Conservation (phyloP, 371 early-diverging fungal genomes). For the Smittium culicis region DNA sequence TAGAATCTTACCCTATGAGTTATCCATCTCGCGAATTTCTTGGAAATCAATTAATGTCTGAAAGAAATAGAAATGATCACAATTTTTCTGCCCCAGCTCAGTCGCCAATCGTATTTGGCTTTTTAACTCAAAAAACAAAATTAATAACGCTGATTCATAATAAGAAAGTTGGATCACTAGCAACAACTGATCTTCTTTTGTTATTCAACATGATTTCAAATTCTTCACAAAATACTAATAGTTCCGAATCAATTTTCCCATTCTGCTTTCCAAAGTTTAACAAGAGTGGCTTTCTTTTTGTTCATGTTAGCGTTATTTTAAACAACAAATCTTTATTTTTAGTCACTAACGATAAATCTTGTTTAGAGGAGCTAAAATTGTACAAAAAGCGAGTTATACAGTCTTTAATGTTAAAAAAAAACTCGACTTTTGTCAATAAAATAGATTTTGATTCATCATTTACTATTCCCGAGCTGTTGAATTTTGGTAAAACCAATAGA, state of each 20-base stretch:
- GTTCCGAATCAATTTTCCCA: conserved; percentile 77
- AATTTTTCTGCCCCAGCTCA: neutral
- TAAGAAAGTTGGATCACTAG: conserved; percentile 61
- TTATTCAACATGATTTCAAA: conserved; percentile 69
- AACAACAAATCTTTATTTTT: conserved; percentile 54
- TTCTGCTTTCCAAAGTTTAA: conserved; percentile 90
- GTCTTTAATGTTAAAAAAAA: neutral
- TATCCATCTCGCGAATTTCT: conserved; percentile 48
- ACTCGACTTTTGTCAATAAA: neutral
- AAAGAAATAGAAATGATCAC: conserved; percentile 34
- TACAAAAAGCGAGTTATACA: conserved; percentile 27
- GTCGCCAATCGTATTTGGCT: conserved; percentile 46
- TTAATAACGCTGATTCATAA: conserved; percentile 65
- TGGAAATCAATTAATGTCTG: conserved; percentile 38
- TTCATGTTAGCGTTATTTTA: conserved; percentile 46
- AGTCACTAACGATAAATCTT: conserved; percentile 65
- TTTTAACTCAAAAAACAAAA: conserved; percentile 57
- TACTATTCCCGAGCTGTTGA: too few species aligned
- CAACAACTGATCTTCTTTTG: conserved; percentile 61
- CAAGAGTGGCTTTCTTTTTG: conserved; percentile 70
- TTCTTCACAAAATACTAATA: conserved; percentile 53
- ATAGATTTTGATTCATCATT: too few species aligned
- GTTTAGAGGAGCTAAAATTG: conserved; percentile 63
- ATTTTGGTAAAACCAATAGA: too few species aligned
- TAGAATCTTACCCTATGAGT: conserved; percentile 57